Evolutionary conservation across 257 asterid species (phyloP), one percentile per base, ranked within the genome.

Genomic region (Jacaranda copaia): DNA sequence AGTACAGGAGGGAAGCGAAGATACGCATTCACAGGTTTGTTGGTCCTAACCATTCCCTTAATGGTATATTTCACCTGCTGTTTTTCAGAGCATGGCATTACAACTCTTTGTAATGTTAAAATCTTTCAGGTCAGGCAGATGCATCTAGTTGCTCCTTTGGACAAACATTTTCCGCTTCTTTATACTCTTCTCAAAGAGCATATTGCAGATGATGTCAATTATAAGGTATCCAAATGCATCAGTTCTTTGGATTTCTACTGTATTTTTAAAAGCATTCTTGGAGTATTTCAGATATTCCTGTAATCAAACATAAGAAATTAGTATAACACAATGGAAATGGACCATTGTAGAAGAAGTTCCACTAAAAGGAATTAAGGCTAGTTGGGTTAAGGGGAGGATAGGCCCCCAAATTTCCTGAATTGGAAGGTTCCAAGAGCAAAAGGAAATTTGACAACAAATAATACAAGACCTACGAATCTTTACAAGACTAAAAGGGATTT

Each of bases 1-100:
- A 4, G 99, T 93, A 42, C 64, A 85, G 70, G 98, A 96, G 82
- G 99, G 99, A 81, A 88, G 96, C 62, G 98, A 93, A 84, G 99
- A 96, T 87, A 96, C 99, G 8, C 98, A 96, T 81, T 61, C 97
- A 67, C 96, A 94, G 91, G 99, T 88, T 72, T 64, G 78, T 51
- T 77, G 25, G 15, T 42, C 38, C 75, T 62, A 55, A 59, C 68
- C 11, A 9, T 56, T 10, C 45, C 46, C 38, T 39, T 51, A 10
- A 58, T 36, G 0, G 19, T 72, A 56, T 65, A 61, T 48, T 14
- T 79, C 10, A 18, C 39, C 52, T 49, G 56, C 64, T 63, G 25
- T 25, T n/a, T n/a, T 38, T 35, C 43, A 10, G 78, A 39, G 12
- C 19, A 7, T 74, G 59, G 67, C 25, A 15, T 66, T 19, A 10